phyloP scores from a whole-genome alignment of 306 rosid genomes.

The Malus sylvestris region DNA sequence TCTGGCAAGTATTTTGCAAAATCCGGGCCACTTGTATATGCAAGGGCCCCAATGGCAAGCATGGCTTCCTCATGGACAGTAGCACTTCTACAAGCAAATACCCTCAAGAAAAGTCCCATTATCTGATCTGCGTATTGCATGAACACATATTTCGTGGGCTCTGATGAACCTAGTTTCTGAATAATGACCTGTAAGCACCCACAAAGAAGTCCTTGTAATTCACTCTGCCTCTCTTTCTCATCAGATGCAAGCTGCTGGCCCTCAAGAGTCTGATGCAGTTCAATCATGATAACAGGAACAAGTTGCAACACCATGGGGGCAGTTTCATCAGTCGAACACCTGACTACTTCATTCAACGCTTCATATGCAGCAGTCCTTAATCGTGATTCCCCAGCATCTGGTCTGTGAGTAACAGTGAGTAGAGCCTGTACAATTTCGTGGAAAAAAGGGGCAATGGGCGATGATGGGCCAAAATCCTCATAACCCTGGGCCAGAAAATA shows the following conservation, averaged over 20 bases:
- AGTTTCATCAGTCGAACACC: slow-evolving; percentile 80
- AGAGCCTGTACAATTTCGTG: slow-evolving; percentile 79
- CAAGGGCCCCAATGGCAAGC: slow-evolving; percentile 96
- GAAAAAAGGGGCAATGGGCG: slow-evolving; percentile 73
- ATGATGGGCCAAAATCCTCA: slow-evolving; percentile 58
- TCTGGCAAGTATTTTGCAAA: slow-evolving; percentile 80
- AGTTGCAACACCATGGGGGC: slow-evolving; percentile 71
- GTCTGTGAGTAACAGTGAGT: slow-evolving; percentile 68
- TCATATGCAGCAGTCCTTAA: slow-evolving; percentile 79
- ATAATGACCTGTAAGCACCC: slow-evolving; percentile 87
- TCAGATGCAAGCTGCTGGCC: slow-evolving; percentile 72
- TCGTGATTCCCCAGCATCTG: slow-evolving; percentile 82
- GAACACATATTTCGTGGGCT: slow-evolving; percentile 59
- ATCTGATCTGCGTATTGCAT: slow-evolving; percentile 76
- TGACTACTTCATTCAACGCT: slow-evolving; percentile 77
- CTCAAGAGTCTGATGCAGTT: slow-evolving; percentile 77
- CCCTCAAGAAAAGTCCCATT: slow-evolving; percentile 74
- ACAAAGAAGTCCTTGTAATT: slow-evolving; percentile 79
- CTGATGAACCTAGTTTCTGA: slow-evolving; percentile 79
- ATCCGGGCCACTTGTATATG: slow-evolving; percentile 67
- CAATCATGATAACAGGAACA: slow-evolving; percentile 65
- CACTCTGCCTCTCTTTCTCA: slow-evolving; percentile 72
- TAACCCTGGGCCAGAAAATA: slow-evolving; percentile 87
- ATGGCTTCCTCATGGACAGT: slow-evolving; percentile 92
- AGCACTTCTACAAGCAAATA: slow-evolving; percentile 84